Conservation (phyloP, 805 yeast species). For the Saccharomycopsis sp. region DNA sequence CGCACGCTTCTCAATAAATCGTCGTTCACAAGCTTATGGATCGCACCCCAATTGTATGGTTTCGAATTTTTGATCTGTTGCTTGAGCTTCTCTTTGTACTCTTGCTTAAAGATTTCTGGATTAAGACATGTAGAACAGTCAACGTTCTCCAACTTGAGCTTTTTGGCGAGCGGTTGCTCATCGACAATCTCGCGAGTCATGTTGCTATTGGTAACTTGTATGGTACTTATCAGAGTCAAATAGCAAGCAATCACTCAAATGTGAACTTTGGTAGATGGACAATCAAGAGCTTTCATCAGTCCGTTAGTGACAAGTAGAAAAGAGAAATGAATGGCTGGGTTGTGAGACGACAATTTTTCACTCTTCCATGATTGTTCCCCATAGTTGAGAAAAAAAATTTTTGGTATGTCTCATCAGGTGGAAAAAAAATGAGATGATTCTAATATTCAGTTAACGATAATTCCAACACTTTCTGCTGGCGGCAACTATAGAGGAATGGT, state of each 20-base stretch:
- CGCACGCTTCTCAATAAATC: conserved; percentile 72
- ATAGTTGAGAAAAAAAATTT: background rate
- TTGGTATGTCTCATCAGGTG: background rate
- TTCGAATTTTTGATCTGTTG: conserved; percentile 45
- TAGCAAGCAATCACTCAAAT: too few species aligned
- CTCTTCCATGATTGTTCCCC: background rate
- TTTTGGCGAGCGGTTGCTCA: conserved; percentile 2
- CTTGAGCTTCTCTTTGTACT: conserved; percentile 35
- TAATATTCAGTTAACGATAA: background rate
- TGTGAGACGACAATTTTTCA: too few species aligned
- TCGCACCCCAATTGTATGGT: conserved; percentile 90
- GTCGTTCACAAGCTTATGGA: conserved; percentile 67
- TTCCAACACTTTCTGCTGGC: too few species aligned
- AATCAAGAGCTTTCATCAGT: too few species aligned
- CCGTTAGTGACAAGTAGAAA: too few species aligned
- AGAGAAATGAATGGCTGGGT: too few species aligned
- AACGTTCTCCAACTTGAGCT: background rate
- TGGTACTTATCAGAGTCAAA: too few species aligned
- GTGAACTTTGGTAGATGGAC: too few species aligned
- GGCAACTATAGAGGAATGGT: too few species aligned
- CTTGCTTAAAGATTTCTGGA: conserved; percentile 38
- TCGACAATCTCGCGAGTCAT: background rate
- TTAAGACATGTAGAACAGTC: conserved; percentile 14
- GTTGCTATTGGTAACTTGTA: background rate
- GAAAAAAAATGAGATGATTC: background rate